Evolutionary conservation across 306 rosid species (phyloP).

Genomic region (Citrullus mucosospermus): DNA sequence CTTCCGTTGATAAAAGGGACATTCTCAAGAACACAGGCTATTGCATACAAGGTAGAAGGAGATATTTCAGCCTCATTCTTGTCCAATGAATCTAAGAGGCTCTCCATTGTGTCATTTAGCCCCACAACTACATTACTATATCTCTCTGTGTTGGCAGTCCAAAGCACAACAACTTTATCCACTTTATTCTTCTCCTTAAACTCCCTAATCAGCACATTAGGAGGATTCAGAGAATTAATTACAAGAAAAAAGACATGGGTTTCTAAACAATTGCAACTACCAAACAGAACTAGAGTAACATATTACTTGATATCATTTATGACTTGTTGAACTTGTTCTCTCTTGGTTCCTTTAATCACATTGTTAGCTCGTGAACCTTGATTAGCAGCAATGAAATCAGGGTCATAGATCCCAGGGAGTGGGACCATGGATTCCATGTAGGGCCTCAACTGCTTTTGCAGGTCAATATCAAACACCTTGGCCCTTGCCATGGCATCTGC

Average conservation of each 20-base stretch:
- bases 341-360: slow-evolving; percentile 77
- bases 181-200: slow-evolving; percentile 78
- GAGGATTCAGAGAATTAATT: background rate
- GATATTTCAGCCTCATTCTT: slow-evolving; percentile 86
- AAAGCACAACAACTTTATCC: slow-evolving; percentile 83
- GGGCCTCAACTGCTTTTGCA: slow-evolving; percentile 93
- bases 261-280: background rate
- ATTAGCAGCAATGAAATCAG: slow-evolving; percentile 95
- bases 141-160: slow-evolving; percentile 99
- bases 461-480: slow-evolving; percentile 81
- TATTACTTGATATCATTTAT: slow-evolving; percentile 63
- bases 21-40: slow-evolving; percentile 74
- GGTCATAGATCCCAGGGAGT: slow-evolving; percentile 86
- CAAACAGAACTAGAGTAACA: background rate
- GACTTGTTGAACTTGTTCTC: slow-evolving; percentile 68
- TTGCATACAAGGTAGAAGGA: slow-evolving; percentile 83
- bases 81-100: slow-evolving; percentile 62
- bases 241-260: too few species aligned
- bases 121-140: slow-evolving; percentile 75
- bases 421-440: slow-evolving; percentile 97
- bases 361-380: slow-evolving; percentile 85
- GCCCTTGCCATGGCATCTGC: slow-evolving; percentile 97
- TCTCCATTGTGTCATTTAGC: slow-evolving; percentile 68
- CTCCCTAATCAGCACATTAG: slow-evolving; percentile 31
- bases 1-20: slow-evolving; percentile 94